Evolutionary conservation across 148 eudicot species (phyloP), one percentile per base, ranked within the genome.

Genomic region (Silene latifolia): DNA sequence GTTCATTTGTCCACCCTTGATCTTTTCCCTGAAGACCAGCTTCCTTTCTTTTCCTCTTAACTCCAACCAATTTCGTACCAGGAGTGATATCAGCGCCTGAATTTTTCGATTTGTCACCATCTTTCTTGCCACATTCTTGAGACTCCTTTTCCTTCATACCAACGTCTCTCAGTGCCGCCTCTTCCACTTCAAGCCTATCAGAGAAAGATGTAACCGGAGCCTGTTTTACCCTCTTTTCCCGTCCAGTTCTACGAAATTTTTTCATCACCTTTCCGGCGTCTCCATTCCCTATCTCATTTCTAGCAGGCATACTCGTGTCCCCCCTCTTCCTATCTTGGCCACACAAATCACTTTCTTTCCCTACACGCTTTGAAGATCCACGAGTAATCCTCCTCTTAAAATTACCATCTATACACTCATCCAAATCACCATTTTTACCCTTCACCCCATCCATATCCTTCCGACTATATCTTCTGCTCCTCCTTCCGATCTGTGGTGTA

Each of bases 1-100:
- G 97, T 57, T 89, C 92, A 72, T 85, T 73, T 20, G 89, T 89
- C 99, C 99, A 95, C 19, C 89, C 93, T 53, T 62, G 54, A 74
- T 78, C 59, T 19, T 25, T 70, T 76, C 74, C 87, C 71, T 67
- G 72, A 75, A 71, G 25, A 68, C 76, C 81, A 27, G 68, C 82
- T 80, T 77, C 82, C 76, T 81, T 75, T 77, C 90, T 85, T 75
- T 83, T 90, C 87, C 88, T 87, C 87, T 87, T 90, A 74, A 80
- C 82, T 67, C 90, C 89, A 48, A 78, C 74, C 25, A 56, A 17
- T 67, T 79, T 74, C 24, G 21, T 63, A 23, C 71, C 75, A 67
- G 64, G 61, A 20, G 23, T 10, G 12, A 57, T 9, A 62, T 61
- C 77, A 60, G 5, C 51, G 47, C 73, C 53, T 35, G 14, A 66